Evolutionary conservation across 2,329 filamentous ascomycete species (phyloP), one percentile per base, ranked within the genome.

Genomic region (Fusarium torreyae): DNA sequence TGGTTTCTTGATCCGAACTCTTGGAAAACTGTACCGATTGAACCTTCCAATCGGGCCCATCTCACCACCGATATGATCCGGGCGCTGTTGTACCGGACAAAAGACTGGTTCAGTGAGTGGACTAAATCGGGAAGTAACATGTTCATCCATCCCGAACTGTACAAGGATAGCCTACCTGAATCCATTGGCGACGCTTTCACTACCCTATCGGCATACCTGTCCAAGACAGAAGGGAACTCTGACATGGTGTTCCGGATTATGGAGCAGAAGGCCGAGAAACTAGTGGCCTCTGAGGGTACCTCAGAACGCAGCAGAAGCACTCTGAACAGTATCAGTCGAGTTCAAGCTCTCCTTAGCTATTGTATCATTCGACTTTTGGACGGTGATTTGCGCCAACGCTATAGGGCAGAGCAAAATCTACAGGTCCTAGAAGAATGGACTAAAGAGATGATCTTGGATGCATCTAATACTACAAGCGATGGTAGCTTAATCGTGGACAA

Each of bases 291-390:
- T 2, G 44, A 54, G 9, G 28, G 15, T 17, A 17, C 11, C 7
- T 9, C 11, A 9, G 57, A 28, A 1, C 11, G 11, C 11, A 28
- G 5, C 17, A 26, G 26, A 24, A 44, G 31, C 7, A 48, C 38
- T 22, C n/a, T 68, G 1, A n/a, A 57, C 8, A 59, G 50, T 13
- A 57, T 69, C 9, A 67, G 68, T 5, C 65, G 74, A 14, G 69
- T 75, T 2, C 73, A 74, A 6, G 66, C 74, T 7, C 56, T 76
- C 4, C 33, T 73, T 10, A 54, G 64, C 6, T 75, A 75, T 57
- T 64, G 57, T 38, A 50, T 72, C n/a, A 65, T 76, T 17, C 69
- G 68, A 7, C 71, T 76, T 4, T 66, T 72, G 20, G 73, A 75
- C 17, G 71, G 73, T 2, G 65, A 72, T 39, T 48, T 76, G 4